These are phyloP conservation scores for Golubevia sp. DNA, from an alignment of 1,284 basidiomycete species.

Conservation along the genomic window DNA sequence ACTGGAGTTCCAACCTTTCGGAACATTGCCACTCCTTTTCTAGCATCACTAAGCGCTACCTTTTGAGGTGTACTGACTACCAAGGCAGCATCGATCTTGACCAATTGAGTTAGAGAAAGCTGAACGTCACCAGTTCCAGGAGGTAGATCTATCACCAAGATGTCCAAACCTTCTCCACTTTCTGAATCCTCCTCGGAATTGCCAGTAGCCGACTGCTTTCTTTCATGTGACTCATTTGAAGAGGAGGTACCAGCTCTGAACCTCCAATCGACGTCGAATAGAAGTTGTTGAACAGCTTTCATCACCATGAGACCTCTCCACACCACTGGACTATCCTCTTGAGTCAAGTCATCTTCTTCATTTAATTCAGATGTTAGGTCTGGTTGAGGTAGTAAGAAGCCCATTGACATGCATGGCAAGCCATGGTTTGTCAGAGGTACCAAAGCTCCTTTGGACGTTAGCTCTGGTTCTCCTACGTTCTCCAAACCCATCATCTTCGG, in stretches of 20 bases:
- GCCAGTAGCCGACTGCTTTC: no score
- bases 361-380: no score
- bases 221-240: no score
- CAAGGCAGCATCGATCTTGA: slow-evolving; percentile 67
- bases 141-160: slow-evolving; percentile 93
- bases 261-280: slow-evolving; percentile 95
- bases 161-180: slow-evolving; percentile 68
- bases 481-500: slow-evolving; percentile 93
- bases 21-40: slow-evolving; percentile 93
- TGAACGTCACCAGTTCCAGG: slow-evolving; percentile 97
- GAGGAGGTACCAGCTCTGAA: no score
- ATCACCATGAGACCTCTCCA: slow-evolving; percentile 99
- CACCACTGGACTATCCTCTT: slow-evolving; percentile 77
- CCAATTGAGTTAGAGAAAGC: slow-evolving; percentile 87
- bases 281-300: slow-evolving; percentile 93
- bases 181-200: not conserved
- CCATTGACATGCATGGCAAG: slow-evolving; percentile 95
- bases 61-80: slow-evolving; percentile 91
- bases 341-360: slow-evolving; percentile 63
- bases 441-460: slow-evolving; percentile 73
- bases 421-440: slow-evolving; percentile 86
- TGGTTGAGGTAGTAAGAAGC: slow-evolving; percentile 68
- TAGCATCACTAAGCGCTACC: slow-evolving; percentile 86
- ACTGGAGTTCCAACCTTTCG: slow-evolving; percentile 86
- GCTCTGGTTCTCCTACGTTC: slow-evolving; percentile 75